Evolutionary conservation across 768 basidiomycete species (phyloP).

Genomic region (Dentipellis sp.): DNA sequence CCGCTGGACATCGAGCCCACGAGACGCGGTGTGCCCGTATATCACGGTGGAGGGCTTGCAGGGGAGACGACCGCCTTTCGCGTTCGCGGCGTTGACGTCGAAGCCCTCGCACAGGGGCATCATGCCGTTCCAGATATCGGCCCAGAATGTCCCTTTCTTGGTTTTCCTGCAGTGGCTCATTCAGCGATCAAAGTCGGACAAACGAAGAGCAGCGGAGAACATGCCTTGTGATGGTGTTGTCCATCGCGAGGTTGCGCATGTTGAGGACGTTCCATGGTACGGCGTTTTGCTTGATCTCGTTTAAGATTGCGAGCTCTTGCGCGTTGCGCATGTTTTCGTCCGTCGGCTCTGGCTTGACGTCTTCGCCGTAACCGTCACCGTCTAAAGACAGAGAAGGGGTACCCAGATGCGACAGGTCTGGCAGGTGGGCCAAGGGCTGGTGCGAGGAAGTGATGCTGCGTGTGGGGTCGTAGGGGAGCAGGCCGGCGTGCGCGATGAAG

Average conservation of each 20-base stretch:
- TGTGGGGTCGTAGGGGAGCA: constrained; percentile 64
- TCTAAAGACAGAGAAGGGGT: not conserved
- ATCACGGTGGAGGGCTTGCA: constrained; percentile 73
- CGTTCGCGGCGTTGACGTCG: constrained; percentile 12
- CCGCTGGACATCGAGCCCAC: constrained; percentile 73
- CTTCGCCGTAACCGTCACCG: not conserved
- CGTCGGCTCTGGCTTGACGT: not conserved
- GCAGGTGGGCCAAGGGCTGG: constrained; percentile 52
- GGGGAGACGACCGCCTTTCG: constrained; percentile 28
- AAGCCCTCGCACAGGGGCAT: constrained; percentile 54
- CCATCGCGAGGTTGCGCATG: constrained; percentile 43
- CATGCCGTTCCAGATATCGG: constrained; percentile 61
- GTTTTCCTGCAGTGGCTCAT: constrained; percentile 14
- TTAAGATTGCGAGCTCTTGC: constrained; percentile 65
- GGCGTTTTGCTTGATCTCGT: constrained; percentile 63
- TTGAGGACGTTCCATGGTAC: constrained; percentile 74
- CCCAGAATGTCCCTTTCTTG: constrained; percentile 61
- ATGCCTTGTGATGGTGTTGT: constrained; percentile 29
- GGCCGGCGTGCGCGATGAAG: constrained; percentile 76
- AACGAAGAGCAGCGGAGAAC: constrained; percentile 6
- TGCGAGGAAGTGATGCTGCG: constrained; percentile 35
- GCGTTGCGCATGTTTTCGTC: constrained; percentile 32
- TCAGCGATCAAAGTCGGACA: not conserved
- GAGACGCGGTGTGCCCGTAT: constrained; percentile 78
- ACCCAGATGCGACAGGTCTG: not conserved